Evolutionary conservation across 2,329 filamentous ascomycete species (phyloP), one percentile per base, ranked within the genome.

Genomic region (Arthrobotrys conoides): DNA sequence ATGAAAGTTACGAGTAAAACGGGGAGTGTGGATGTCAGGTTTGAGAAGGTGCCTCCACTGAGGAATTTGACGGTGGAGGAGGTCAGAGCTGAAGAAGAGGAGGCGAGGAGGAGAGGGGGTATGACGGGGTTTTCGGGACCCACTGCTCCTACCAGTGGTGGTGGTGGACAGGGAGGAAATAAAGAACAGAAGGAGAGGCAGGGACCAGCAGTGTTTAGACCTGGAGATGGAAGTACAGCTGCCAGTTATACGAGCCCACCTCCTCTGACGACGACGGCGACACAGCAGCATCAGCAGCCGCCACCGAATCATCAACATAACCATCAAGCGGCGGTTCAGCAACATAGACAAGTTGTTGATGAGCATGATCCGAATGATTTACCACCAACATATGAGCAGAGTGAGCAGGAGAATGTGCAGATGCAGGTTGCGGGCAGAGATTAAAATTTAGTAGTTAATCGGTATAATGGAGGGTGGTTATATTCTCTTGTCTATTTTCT

Each of bases 331-430:
- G 12, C 10, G 1, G 8, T 22, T 14, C 38, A 44, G 10, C 57
- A 44, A 14, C 9, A 16, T 3, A 9, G 33, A 27, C 33, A 44
- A 12, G 18, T n/a, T 9, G 20, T n/a, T 9, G 33, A n/a, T 10
- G 33, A 61, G 9, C 57, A 24, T 10, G 57, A 61, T 6, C 57
- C 57, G 1, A 20, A 61, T 24, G 73, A 77, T 14, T 16, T 77
- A 18, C 73, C 73, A 1, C 73, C 73, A 5, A 71, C 73, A 6
- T 77, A 77, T 44, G 67, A 77, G 24, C 61, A 77, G 46, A 77
- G 73, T n/a, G 67, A 77, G 36, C 67, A 71, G 22, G 67, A 77
- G 38, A 71, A 77, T 68, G 73, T 77, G 27, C 51, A 64, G 36
- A 68, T 67, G 12, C 67, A 77, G 27, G 8, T 77, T 12, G 73